Percentiles rank a stretch among this genome's conserved stretches.
Conservation (phyloP, 371 early-diverging fungal genomes). For the Mucor piriformis region DNA sequence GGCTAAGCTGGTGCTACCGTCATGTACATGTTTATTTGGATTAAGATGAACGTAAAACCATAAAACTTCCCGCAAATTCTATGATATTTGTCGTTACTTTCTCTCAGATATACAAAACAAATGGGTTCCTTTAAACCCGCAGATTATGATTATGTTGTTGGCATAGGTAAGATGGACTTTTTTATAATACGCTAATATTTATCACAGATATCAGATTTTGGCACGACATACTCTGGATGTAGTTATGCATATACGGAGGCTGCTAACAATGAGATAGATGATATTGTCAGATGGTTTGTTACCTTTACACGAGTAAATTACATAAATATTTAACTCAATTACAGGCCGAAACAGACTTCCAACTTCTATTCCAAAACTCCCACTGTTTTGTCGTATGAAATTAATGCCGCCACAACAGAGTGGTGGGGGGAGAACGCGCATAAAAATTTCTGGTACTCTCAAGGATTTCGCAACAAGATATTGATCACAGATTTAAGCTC, state of each 20-base stretch:
- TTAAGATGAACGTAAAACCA: no score
- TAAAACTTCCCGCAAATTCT: no score
- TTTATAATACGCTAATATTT: background rate
- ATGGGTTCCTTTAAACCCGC: background rate
- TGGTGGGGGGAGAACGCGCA: conserved; percentile 55
- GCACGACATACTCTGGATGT: conserved; percentile 58
- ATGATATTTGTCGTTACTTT: no score
- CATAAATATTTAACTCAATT: background rate
- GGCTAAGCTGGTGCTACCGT: no score
- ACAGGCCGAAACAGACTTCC: conserved; percentile 48
- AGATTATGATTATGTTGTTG: background rate
- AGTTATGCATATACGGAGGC: conserved; percentile 51
- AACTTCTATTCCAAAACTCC: conserved; percentile 50
- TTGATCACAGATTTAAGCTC: conserved; percentile 47
- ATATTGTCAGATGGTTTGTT: conserved; percentile 48
- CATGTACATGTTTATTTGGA: no score
- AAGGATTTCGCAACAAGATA: conserved; percentile 39
- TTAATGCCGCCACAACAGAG: conserved; percentile 40
- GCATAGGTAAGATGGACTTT: background rate
- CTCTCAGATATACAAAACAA: background rate
- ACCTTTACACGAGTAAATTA: background rate
- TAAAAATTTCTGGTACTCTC: conserved; percentile 27
- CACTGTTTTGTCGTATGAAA: conserved; percentile 41
- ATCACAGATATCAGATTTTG: conserved; percentile 52
- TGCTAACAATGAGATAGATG: conserved; percentile 47